Evolutionary conservation across 2,329 filamentous ascomycete species (phyloP).

Genomic region (Aspergillus alliaceus): DNA sequence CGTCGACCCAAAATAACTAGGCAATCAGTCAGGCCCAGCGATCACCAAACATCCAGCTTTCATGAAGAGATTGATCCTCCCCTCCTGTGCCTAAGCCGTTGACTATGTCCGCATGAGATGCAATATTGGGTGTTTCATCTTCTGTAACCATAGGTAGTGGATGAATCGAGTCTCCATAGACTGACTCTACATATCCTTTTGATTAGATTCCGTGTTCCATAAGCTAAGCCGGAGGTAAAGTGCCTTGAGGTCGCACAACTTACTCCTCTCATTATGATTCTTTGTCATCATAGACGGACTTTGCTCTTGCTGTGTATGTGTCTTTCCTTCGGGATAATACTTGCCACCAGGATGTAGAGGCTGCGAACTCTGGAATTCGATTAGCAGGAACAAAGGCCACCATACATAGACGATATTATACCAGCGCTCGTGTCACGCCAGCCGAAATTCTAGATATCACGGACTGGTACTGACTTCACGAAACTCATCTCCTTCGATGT

Average conservation of each 20-base stretch:
- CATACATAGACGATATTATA: slow-evolving; percentile 33
- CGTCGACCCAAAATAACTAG: neutral
- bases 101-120: neutral
- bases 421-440: slow-evolving; percentile 37
- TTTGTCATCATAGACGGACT: slow-evolving; percentile 3
- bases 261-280: slow-evolving; percentile 22
- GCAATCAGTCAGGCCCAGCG: slow-evolving; percentile 18
- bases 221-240: slow-evolving; percentile 4
- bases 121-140: neutral
- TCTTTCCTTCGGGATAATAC: slow-evolving; percentile 42
- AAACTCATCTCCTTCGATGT: slow-evolving; percentile 66
- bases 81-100: slow-evolving; percentile 3
- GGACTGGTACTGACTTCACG: slow-evolving; percentile 48
- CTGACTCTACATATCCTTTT: slow-evolving; percentile 5
- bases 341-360: slow-evolving; percentile 49
- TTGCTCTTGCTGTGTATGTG: slow-evolving; percentile 13
- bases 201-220: slow-evolving; percentile 10
- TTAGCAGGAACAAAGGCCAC: slow-evolving; percentile 37
- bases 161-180: neutral
- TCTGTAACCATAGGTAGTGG: neutral
- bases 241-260: slow-evolving; percentile 19
- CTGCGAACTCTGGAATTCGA: slow-evolving; percentile 37
- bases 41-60: slow-evolving; percentile 18
- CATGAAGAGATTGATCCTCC: slow-evolving; percentile 10
- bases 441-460: slow-evolving; percentile 37